A percentile compares a stretch with the other conserved stretches of the same genome.
phyloP scores from a whole-genome alignment of 345 rosid genomes.

The Balakata baccata region DNA sequence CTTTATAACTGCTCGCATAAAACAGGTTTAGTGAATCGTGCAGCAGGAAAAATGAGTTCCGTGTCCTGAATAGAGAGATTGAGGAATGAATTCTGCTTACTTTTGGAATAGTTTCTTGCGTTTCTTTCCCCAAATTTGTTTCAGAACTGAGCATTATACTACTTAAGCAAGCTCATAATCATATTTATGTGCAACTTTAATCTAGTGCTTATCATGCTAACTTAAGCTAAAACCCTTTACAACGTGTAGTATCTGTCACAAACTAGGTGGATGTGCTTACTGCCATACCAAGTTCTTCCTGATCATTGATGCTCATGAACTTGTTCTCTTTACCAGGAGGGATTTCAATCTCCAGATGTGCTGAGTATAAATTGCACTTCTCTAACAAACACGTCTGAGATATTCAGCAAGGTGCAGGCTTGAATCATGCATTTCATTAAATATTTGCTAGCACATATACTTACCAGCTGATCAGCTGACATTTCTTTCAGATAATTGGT shows the following conservation, averaged over 20 bases:
- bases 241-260: not conserved
- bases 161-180: too few species aligned
- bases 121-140: too few species aligned
- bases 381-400: slow-evolving; percentile 55
- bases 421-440: not conserved
- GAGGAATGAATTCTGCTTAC: too few species aligned
- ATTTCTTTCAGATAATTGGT: slow-evolving; percentile 51
- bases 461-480: slow-evolving; percentile 20
- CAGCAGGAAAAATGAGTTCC: too few species aligned
- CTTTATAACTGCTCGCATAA: too few species aligned
- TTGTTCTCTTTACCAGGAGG: slow-evolving; percentile 37
- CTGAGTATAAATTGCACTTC: slow-evolving; percentile 69
- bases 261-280: not conserved
- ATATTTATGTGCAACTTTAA: too few species aligned
- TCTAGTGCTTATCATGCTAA: too few species aligned
- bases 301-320: not conserved
- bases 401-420: slow-evolving; percentile 67
- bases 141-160: too few species aligned
- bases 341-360: slow-evolving; percentile 51
- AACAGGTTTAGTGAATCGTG: too few species aligned
- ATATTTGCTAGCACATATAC: not conserved
- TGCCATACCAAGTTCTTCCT: not conserved
- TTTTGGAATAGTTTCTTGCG: too few species aligned
- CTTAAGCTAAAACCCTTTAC: not conserved
- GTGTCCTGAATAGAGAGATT: too few species aligned